These are phyloP conservation scores for Macrolepiota fuliginosa DNA, from an alignment of 768 basidiomycete genomes.

Conservation along the genomic window DNA sequence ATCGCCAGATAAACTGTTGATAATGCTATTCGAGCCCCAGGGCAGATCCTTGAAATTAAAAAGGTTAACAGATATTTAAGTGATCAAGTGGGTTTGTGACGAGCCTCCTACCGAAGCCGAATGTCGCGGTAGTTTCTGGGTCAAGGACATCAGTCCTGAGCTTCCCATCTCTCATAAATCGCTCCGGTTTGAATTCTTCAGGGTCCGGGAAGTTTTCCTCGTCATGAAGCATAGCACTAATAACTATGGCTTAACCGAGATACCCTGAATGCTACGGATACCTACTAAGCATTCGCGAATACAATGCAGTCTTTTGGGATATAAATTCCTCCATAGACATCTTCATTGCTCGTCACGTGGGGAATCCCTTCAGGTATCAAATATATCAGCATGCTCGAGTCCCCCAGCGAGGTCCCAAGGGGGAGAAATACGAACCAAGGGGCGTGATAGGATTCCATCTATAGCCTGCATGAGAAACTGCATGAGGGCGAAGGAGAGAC, in stretches of 20 bases:
- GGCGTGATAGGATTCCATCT: background rate
- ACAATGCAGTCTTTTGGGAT: slow-evolving; percentile 14
- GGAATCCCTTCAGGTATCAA: background rate
- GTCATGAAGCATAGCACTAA: slow-evolving; percentile 22
- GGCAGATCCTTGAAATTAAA: slow-evolving; percentile 6
- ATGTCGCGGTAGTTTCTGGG: slow-evolving; percentile 20
- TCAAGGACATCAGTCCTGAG: slow-evolving; percentile 23
- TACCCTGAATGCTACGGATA: background rate
- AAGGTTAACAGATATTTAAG: background rate
- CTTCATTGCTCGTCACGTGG: slow-evolving; percentile 5
- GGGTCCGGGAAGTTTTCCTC: slow-evolving; percentile 17
- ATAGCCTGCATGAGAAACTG: background rate
- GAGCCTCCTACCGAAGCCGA: slow-evolving; percentile 31
- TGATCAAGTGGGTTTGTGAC: background rate
- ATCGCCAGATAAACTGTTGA: slow-evolving; percentile 1
- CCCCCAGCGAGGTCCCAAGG: too few species aligned
- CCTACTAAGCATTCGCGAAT: slow-evolving; percentile 12
- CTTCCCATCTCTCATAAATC: slow-evolving; percentile 19
- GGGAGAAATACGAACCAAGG: background rate
- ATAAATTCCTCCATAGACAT: slow-evolving; percentile 10
- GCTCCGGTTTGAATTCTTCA: slow-evolving; percentile 18
- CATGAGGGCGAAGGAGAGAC: background rate
- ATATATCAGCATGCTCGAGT: background rate
- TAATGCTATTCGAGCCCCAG: slow-evolving; percentile 1
- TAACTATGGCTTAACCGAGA: background rate